phyloP scores from a whole-genome alignment of 1,284 basidiomycete species.

The Marasmius tenuissimus region DNA sequence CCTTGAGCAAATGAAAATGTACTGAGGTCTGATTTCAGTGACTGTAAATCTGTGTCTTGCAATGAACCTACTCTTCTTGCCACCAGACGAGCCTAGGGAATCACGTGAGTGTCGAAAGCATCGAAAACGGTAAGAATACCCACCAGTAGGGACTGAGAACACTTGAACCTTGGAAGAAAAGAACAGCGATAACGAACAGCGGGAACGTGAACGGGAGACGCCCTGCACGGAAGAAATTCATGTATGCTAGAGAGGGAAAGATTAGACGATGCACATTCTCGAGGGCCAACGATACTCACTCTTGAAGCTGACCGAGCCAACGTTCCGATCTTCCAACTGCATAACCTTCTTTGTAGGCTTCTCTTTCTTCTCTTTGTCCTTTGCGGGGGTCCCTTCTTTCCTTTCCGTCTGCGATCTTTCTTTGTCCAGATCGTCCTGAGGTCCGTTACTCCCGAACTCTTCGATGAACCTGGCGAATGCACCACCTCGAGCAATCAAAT shows the following conservation, averaged over 20 bases:
- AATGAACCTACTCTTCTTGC: slow-evolving; percentile 48
- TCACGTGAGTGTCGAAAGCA: neutral
- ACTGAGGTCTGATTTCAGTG: neutral
- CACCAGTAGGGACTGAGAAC: slow-evolving; percentile 71
- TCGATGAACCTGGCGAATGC: slow-evolving; percentile 72
- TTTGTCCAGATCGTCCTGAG: slow-evolving; percentile 24
- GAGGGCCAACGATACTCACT: neutral
- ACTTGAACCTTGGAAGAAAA: slow-evolving; percentile 55
- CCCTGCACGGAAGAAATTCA: slow-evolving; percentile 53
- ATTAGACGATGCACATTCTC: neutral
- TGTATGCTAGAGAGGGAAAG: slow-evolving; percentile 39
- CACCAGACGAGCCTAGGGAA: slow-evolving; percentile 64
- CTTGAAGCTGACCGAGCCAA: slow-evolving; percentile 49
- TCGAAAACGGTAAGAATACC: slow-evolving; percentile 15
- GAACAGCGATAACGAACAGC: slow-evolving; percentile 47
- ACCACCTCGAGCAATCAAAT: slow-evolving; percentile 63
- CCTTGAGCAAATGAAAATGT: slow-evolving; percentile 32
- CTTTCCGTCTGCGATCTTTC: slow-evolving; percentile 27
- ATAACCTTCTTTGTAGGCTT: slow-evolving; percentile 49
- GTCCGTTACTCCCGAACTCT: slow-evolving; percentile 54
- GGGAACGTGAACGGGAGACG: slow-evolving; percentile 55
- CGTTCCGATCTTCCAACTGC: slow-evolving; percentile 65
- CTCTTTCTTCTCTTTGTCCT: slow-evolving; percentile 28
- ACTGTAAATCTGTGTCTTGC: neutral
- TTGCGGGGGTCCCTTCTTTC: slow-evolving; percentile 27